Evolutionary conservation across 2,329 filamentous ascomycete species (phyloP).

Genomic region (Diaporthe citriasiana): DNA sequence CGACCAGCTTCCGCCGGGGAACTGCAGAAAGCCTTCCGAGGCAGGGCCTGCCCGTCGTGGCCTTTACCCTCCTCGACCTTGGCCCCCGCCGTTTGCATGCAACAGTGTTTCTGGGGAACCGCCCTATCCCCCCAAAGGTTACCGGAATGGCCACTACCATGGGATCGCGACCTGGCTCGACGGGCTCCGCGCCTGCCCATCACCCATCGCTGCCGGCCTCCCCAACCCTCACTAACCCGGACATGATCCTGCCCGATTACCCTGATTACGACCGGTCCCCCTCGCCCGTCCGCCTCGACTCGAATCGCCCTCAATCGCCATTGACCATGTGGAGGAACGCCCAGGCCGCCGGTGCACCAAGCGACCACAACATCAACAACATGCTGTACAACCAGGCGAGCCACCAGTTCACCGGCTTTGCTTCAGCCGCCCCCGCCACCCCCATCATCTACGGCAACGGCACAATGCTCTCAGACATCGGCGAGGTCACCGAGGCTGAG

Average conservation of each 20-base stretch:
- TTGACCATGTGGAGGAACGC: conserved; percentile 67
- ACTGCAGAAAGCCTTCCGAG: conserved; percentile 33
- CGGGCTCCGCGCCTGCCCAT: conserved; percentile 50
- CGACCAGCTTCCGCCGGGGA: conserved; percentile 17
- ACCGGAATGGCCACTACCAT: conserved; percentile 46
- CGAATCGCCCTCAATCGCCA: conserved; percentile 61
- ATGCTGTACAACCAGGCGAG: conserved; percentile 57
- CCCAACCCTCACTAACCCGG: conserved; percentile 91
- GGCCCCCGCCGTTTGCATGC: conserved; percentile 22
- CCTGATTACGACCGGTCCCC: conserved; percentile 77
- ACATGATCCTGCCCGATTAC: conserved; percentile 91
- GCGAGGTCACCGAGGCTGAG: conserved; percentile 43
- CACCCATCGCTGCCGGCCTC: conserved; percentile 74
- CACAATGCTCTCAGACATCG: conserved; percentile 70
- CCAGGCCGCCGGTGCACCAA: conserved; percentile 51
- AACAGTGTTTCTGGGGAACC: conserved; percentile 3
- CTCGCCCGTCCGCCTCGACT: conserved; percentile 63
- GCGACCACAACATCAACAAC: conserved; percentile 55
- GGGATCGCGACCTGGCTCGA: conserved; percentile 48
- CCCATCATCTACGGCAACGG: conserved; percentile 79
- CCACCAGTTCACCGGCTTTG: conserved; percentile 54
- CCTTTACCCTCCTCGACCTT: conserved; percentile 12
- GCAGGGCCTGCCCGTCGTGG: conserved; percentile 36
- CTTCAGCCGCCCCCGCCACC: conserved; percentile 66
- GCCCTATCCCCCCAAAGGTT: conserved; percentile 13